phyloP scores from a whole-genome alignment of 2,329 filamentous ascomycete species.

The Botryotinia calthae region DNA sequence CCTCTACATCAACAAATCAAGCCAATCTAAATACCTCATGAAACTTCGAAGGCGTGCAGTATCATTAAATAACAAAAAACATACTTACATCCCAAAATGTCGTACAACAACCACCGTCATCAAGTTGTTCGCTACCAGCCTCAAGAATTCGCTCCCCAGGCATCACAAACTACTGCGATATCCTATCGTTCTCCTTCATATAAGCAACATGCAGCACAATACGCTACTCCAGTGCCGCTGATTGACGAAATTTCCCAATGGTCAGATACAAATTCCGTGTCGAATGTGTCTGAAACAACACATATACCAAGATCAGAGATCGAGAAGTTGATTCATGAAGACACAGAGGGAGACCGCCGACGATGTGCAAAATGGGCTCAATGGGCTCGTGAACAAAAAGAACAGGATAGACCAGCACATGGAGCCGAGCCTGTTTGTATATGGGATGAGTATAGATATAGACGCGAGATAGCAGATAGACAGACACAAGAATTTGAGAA shows the following conservation, averaged over 20 bases:
- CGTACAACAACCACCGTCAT: neutral
- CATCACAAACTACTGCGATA: neutral
- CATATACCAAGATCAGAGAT: neutral
- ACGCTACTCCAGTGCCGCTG: neutral
- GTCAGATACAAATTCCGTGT: neutral
- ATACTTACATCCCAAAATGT: neutral
- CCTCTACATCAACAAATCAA: neutral
- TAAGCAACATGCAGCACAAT: neutral
- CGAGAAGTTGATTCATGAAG: neutral
- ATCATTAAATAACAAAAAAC: neutral
- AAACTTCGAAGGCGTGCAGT: rapidly evolving
- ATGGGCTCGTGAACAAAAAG: neutral
- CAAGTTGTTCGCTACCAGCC: neutral
- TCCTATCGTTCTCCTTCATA: neutral
- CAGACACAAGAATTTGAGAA: neutral
- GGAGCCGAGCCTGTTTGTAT: neutral
- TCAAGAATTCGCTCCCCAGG: neutral
- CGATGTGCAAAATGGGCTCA: neutral
- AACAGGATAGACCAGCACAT: neutral
- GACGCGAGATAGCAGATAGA: neutral
- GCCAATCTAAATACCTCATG: neutral
- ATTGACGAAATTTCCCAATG: neutral
- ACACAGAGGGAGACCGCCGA: neutral
- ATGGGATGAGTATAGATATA: neutral
- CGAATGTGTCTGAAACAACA: neutral